Conservation (phyloP, 2,329 filamentous ascomycete species). For the Elsinoe necatrix region DNA sequence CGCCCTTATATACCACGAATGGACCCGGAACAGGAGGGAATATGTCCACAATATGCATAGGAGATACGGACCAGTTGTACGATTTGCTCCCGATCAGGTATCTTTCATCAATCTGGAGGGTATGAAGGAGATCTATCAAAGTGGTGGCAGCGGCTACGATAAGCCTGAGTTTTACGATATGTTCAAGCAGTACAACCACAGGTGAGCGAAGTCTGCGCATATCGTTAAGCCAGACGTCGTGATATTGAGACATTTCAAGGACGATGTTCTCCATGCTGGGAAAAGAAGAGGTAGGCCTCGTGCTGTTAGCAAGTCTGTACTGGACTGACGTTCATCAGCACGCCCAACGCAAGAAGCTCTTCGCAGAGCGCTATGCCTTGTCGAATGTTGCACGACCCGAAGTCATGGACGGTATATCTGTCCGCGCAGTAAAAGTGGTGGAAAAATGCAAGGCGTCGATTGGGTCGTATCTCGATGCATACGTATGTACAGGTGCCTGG, state of each 20-base stretch:
- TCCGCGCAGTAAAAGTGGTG: conserved; percentile 13
- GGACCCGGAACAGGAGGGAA: conserved; percentile 31
- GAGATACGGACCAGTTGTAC: conserved; percentile 25
- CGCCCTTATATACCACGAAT: conserved; percentile 30
- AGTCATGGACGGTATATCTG: conserved; percentile 8
- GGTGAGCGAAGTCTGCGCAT: neutral
- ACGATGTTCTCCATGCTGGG: conserved; percentile 18
- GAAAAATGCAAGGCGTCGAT: conserved; percentile 13
- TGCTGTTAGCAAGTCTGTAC: neutral
- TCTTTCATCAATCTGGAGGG: conserved; percentile 24
- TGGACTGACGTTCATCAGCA: neutral
- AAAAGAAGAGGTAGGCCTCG: neutral
- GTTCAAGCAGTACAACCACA: conserved; percentile 17
- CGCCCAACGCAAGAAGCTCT: conserved; percentile 14
- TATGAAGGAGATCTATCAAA: conserved; percentile 27
- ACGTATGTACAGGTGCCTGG: conserved; percentile 11
- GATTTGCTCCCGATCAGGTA: conserved; percentile 25
- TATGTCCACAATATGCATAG: conserved; percentile 33
- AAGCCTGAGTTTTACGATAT: conserved; percentile 23
- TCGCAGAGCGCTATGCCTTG: conserved; percentile 19
- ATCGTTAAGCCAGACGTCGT: no score
- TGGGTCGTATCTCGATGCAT: conserved; percentile 16
- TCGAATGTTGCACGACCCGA: conserved; percentile 18
- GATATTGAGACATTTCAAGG: neutral
- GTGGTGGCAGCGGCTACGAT: conserved; percentile 22